These are phyloP conservation scores for Irpex sp. DNA, from an alignment of 1,284 basidiomycete genomes.

Conservation along the genomic window DNA sequence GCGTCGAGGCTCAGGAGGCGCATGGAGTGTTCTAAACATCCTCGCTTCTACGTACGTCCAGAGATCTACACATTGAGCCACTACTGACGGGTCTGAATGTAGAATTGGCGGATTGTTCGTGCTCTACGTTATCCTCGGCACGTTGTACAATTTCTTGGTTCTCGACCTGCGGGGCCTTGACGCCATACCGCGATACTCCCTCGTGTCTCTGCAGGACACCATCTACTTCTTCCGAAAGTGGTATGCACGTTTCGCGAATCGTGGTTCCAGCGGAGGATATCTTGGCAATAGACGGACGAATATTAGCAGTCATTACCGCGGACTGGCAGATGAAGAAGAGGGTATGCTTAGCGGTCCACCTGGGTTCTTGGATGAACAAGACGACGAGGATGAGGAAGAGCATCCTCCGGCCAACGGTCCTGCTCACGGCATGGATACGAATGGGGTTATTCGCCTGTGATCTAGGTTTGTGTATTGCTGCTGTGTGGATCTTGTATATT, in stretches of 20 bases:
- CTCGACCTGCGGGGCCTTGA: conserved; percentile 59
- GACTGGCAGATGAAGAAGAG: conserved; percentile 30
- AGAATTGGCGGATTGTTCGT: conserved; percentile 50
- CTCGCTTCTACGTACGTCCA: conserved; percentile 47
- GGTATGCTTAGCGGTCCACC: conserved; percentile 29
- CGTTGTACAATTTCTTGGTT: conserved; percentile 67
- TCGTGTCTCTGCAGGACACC: conserved; percentile 33
- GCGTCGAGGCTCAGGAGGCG: conserved; percentile 40
- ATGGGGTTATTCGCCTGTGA: conserved; percentile 32
- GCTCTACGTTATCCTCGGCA: conserved; percentile 58
- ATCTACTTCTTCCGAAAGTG: conserved; percentile 24
- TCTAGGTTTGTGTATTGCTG: not conserved
- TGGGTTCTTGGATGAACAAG: conserved; percentile 28
- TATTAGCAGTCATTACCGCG: conserved; percentile 24
- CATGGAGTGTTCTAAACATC: conserved; percentile 50
- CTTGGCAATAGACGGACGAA: conserved; percentile 16
- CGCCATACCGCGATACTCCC: conserved; percentile 63
- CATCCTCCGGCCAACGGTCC: conserved; percentile 10
- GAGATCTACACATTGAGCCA: not conserved
- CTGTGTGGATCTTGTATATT: not conserved
- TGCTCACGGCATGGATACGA: conserved; percentile 24
- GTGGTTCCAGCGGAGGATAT: conserved; percentile 20
- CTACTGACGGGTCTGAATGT: not conserved
- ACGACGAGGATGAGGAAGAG: conserved; percentile 27
- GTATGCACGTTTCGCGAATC: conserved; percentile 22